Base-by-base conservation (phyloP, 495 filamentous ascomycete species). In the Parmelia sp. region DNA sequence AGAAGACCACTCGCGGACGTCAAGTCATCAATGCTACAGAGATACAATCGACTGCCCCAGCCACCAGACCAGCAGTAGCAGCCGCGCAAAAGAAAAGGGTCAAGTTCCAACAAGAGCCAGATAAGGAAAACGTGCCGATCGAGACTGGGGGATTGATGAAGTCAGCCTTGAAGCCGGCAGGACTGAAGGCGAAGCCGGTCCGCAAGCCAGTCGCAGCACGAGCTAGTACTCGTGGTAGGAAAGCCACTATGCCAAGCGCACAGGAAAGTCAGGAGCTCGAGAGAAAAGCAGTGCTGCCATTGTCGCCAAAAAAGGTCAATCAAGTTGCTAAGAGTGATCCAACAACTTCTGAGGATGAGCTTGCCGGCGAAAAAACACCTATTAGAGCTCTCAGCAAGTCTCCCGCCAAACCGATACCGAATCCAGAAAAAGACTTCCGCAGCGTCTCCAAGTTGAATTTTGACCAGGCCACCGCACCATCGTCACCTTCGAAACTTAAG, bases 271-370 rank as follows among this genome's bases (percentile, higher is more conserved):
- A 37, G 17, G 42, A 55, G 25, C 1, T 19, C 23, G n/a, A 31
- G 15, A 61, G 57, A 36, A 60, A 51, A 14, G 47, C 55, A 12
- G 25, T 58, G 19, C 42, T 59, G 60, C 81, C 81, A 33, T 68
- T 84, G n/a, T 83, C 82, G 10, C 82, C 82, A 9, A 84, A 84
- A 72, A 84, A 83, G 68, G 73, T 75, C 36, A 81, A 74, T 49
- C 82, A 84, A 62, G 74, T 83, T 35, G 76, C 80, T 31, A 82
- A 81, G 66, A 73, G 74, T 14, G 68, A 77, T 12, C 74, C 76
- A 10, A 79, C 64, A 10, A 75, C 73, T 5, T 81, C 82, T 53
- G 82, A 83, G 15, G 82, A 84, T 68, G 81, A 84, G 67, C 68
- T 82, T 51, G 74, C 67, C 45, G 70, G 69, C 0, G 71, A 68